Percentiles rank a stretch among this genome's conserved stretches.
phyloP scores from a whole-genome alignment of 306 rosid species.

The Luffa aegyptiaca region DNA sequence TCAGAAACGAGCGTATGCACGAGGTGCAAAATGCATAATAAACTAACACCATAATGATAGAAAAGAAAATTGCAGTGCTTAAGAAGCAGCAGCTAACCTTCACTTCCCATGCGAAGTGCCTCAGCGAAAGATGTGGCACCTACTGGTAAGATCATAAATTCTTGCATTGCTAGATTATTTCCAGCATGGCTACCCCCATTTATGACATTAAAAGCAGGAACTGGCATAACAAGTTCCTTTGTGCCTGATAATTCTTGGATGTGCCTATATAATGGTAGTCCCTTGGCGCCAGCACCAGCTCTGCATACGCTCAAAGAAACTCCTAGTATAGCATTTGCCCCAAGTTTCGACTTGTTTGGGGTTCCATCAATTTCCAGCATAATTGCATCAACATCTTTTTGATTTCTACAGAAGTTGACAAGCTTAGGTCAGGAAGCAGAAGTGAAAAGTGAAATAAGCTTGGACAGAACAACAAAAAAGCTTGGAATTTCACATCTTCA shows the following conservation, averaged over 20 bases:
- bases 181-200: constrained; percentile 99
- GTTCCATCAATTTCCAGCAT: constrained; percentile 98
- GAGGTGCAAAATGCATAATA: constrained; percentile 5
- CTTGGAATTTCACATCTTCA: not conserved
- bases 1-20: constrained; percentile 1
- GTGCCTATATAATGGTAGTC: constrained; percentile 81
- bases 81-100: constrained; percentile 47
- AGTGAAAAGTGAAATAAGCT: not conserved
- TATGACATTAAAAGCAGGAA: constrained; percentile 96
- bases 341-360: constrained; percentile 84
- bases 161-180: constrained; percentile 96
- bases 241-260: constrained; percentile 83
- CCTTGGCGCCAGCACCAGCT: constrained; percentile 96
- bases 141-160: constrained; percentile 87
- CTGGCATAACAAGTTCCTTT: constrained; percentile 93
- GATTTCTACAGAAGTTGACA: constrained; percentile 43
- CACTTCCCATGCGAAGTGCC: constrained; percentile 94
- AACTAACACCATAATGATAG: not conserved
- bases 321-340: constrained; percentile 98
- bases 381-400: constrained; percentile 75
- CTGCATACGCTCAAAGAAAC: constrained; percentile 87
- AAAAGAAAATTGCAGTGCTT: constrained; percentile 1
- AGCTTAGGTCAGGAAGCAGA: not conserved
- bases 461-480: not conserved
- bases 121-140: constrained; percentile 90